Evolutionary conservation across 2,329 filamentous ascomycete genomes (phyloP), one percentile per base, ranked within the genome.

Genomic region (Botrytis cinerea): DNA sequence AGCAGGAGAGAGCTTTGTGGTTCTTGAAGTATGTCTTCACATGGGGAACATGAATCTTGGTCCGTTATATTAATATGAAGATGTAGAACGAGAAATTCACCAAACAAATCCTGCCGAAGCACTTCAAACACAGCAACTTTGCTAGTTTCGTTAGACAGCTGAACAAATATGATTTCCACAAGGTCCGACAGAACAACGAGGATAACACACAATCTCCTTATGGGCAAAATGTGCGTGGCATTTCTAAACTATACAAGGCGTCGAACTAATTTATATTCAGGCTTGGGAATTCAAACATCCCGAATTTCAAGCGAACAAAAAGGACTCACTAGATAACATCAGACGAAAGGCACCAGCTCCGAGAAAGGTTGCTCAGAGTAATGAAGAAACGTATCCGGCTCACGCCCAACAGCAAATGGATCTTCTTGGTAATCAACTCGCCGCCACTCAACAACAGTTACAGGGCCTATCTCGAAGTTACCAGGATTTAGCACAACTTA

Each of bases 91-190:
- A 98, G 82, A 97, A 97, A 83, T 99, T 99, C 81, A 98, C 96
- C 35, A 97, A 98, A 82, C 92, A 93, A 57, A 97, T 99, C 79
- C 89, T 99, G 25, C 96, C 96, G 3, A 98, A 98, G 82, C 94
- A 98, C 80, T 99, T 99, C 87, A 99, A 99, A 84, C 96, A 98
- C 84, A 97, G 94, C 88, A 98, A 98, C 82, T 98, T 98, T 85
- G 95, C 95, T 46, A 97, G 94, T 83, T 98, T 98, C 81, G 95
- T 98, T 74, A 92, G 95, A 67, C 95, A 98, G 82, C 85, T 98
- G 74, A 98, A 98, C 85, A 98, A 98, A 82, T 98, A 97, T 83
- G 95, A 97, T 81, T 99, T 99, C 79, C 96, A 99, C 86, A 99
- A 99, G 86, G 95, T 98, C 76, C 90, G 96, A 77, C 93, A 92